Evolutionary conservation across 2,329 filamentous ascomycete genomes (phyloP).

Genomic region (Alternaria triticina): DNA sequence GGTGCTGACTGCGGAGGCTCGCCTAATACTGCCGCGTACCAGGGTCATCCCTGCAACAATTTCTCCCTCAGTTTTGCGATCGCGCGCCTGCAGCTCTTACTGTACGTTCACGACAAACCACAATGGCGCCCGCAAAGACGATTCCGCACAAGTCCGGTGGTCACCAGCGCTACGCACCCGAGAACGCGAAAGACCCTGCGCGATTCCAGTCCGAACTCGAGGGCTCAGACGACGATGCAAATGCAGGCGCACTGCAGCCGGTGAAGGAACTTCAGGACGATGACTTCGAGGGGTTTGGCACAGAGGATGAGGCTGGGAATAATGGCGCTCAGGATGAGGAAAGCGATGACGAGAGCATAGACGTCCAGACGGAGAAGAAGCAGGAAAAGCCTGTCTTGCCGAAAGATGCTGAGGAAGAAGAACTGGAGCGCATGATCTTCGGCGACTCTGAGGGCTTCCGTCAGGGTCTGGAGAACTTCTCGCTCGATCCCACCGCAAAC

Average conservation of each 20-base stretch:
- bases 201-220: conserved; percentile 25
- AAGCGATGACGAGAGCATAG: conserved; percentile 28
- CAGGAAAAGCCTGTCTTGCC: conserved; percentile 51
- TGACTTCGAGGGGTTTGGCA: conserved; percentile 37
- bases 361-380: conserved; percentile 29
- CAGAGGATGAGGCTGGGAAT: conserved; percentile 12
- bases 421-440: conserved; percentile 86
- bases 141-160: conserved; percentile 27
- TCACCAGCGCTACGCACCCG: conserved; percentile 29
- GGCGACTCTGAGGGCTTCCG: conserved; percentile 86
- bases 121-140: conserved; percentile 40
- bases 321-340: conserved; percentile 11
- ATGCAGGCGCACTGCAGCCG: conserved; percentile 30
- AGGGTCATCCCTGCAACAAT: conserved; percentile 41
- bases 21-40: conserved; percentile 18
- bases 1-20: conserved; percentile 22
- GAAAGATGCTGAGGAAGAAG: conserved; percentile 83
- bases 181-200: conserved; percentile 14
- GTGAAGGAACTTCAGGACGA: conserved; percentile 22
- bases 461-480: conserved; percentile 70
- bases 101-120: conserved; percentile 15
- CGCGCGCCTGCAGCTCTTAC: conserved; percentile 16
- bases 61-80: conserved; percentile 36
- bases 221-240: conserved; percentile 29
- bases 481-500: conserved; percentile 49